Base-by-base conservation (phyloP, 768 basidiomycete genomes). In the Panaeolus papilionaceus region DNA sequence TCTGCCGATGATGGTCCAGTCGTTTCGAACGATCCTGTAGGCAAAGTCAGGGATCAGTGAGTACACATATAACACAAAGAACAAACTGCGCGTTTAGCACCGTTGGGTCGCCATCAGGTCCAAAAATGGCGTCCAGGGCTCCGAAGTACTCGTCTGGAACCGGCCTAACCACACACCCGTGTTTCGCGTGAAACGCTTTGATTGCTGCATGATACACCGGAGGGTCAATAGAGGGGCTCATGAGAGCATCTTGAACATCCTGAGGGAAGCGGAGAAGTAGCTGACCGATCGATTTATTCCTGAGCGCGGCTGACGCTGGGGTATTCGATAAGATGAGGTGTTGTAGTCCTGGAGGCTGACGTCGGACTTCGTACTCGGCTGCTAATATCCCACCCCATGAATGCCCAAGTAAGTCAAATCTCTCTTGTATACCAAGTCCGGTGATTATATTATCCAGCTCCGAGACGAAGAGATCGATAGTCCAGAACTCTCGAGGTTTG, bases 301-400 rank as follows among this genome's bases (percentile, higher is more conserved):
- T 76, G 16, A 78, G 64, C 6, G 37, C 42, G 61, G 70, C 71
- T 4, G 72, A 70, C 1, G 80, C 76, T 1, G 74, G 75, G 0
- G 76, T 71, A 54, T 76, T 67, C 3, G 75, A 63, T 0, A 81
- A 38, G 11, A 82, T 69, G 9, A 82, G 63, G 42, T 64, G 77
- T 40, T 72, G 75, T 3, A 85, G 65, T 0, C 82, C 82, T 63
- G 20, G 84, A 2, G 84, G 84, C 18, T 80, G 75, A 11, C 77
- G 75, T 20, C 75, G 67, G 49, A 79, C 73, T 5, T 71, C 82
- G 62, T 81, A 84, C 38, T 83, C 79, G 2, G 76, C 68, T 0
- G 77, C 84, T 10, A 88, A 75, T 76, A 86, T 86, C 0, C 83
- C 86, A n/a, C 86, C 87, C 86, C 86, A 86, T 4, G 85, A 86